These are phyloP conservation scores for Beauveria varroae DNA, from an alignment of 2,329 filamentous ascomycete species.

Conservation along the genomic window DNA sequence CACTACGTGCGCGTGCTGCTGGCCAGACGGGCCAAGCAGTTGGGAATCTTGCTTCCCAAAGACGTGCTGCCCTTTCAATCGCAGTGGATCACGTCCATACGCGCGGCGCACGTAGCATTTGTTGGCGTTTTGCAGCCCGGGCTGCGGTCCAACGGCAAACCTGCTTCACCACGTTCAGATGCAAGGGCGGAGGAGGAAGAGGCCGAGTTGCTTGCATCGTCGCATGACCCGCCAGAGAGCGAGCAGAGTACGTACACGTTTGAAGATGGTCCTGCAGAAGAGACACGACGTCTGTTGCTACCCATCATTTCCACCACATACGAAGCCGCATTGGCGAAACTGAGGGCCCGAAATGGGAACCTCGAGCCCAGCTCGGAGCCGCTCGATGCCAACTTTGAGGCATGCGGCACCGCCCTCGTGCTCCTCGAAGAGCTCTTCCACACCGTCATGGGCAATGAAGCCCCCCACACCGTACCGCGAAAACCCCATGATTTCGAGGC, in stretches of 20 bases:
- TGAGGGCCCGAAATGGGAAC: neutral
- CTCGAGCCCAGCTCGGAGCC: constrained; percentile 6
- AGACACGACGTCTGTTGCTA: constrained; percentile 8
- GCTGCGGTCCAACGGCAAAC: neutral
- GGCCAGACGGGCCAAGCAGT: constrained; percentile 16
- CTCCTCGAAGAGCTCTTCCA: neutral
- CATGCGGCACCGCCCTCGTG: neutral
- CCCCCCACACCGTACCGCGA: neutral
- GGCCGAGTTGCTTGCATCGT: neutral
- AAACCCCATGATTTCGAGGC: constrained; percentile 8
- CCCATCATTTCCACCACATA: constrained; percentile 9
- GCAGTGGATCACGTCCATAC: constrained; percentile 31
- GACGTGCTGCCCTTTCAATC: constrained; percentile 25
- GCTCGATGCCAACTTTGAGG: neutral
- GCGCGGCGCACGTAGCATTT: constrained; percentile 28
- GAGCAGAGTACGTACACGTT: neutral
- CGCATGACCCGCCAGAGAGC: neutral
- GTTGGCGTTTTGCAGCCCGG: constrained; percentile 21
- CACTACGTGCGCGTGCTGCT: constrained; percentile 30
- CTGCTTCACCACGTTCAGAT: neutral
- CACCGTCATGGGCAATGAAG: neutral
- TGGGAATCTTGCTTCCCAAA: constrained; percentile 13
- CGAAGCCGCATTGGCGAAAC: constrained; percentile 6
- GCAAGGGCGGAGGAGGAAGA: neutral
- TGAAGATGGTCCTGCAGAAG: constrained; percentile 9